Percentiles rank a stretch among this genome's conserved stretches.
Conservation (phyloP, 441 rosid species). For the Corymbia citriodora region DNA sequence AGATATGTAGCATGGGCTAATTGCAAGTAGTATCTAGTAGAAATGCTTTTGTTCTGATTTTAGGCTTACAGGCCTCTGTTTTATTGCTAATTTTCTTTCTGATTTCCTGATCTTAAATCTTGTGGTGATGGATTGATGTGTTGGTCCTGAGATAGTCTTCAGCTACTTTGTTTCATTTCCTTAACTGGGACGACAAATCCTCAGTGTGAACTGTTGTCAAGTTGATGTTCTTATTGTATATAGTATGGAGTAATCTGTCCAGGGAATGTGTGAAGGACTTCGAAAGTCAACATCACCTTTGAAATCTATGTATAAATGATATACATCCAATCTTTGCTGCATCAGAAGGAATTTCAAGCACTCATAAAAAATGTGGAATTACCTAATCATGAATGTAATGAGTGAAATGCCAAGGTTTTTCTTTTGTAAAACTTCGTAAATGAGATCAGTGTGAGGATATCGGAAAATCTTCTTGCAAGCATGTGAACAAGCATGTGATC, state of each 20-base stretch:
- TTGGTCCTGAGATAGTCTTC: not conserved
- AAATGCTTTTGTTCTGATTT: slow-evolving; percentile 34
- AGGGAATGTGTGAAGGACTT: not conserved
- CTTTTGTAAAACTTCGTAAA: not conserved
- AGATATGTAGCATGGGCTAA: slow-evolving; percentile 34
- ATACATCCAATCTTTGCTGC: not conserved
- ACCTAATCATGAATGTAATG: not conserved
- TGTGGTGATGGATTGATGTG: not conserved
- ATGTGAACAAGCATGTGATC: not conserved
- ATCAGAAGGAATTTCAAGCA: not conserved
- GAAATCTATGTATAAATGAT: not conserved
- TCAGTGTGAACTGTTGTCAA: not conserved
- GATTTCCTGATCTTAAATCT: slow-evolving; percentile 28
- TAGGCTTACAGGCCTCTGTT: slow-evolving; percentile 23
- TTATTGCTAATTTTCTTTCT: slow-evolving; percentile 10
- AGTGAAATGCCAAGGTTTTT: not conserved
- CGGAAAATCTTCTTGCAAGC: not conserved
- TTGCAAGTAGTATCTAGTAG: slow-evolving; percentile 51
- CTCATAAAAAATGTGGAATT: not conserved
- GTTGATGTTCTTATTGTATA: not conserved
- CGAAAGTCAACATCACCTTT: not conserved
- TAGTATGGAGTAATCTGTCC: not conserved
- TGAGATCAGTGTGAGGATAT: not conserved
- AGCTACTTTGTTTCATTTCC: not conserved
- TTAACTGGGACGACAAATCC: not conserved